These are phyloP conservation scores for Kalaharituber pfeilii DNA, from an alignment of 2,329 filamentous ascomycete species.

Conservation along the genomic window DNA sequence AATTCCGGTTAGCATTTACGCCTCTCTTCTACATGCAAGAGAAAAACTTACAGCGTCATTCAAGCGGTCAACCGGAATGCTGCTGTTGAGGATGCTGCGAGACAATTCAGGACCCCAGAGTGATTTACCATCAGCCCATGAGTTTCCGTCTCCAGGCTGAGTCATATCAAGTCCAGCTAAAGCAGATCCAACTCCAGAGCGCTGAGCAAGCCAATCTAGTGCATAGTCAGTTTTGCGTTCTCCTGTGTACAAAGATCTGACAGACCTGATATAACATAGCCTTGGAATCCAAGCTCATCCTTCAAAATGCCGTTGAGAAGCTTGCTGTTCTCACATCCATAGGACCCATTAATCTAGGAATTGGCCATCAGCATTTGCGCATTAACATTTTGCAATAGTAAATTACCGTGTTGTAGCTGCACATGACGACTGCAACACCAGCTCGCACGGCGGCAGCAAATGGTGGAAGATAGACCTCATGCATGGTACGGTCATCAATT, in stretches of 20 bases:
- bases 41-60: constrained; percentile 75
- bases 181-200: constrained; percentile 60
- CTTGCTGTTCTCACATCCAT: constrained; percentile 60
- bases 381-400: neutral
- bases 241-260: no score
- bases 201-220: constrained; percentile 81
- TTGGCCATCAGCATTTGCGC: no score
- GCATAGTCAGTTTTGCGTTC: no score
- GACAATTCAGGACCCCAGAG: constrained; percentile 64
- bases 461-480: constrained; percentile 71
- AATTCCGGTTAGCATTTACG: no score
- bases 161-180: constrained; percentile 70
- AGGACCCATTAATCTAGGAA: constrained; percentile 53
- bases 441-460: constrained; percentile 65
- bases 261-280: constrained; percentile 65
- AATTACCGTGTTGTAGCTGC: constrained; percentile 51
- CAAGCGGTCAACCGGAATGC: constrained; percentile 60
- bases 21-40: no score
- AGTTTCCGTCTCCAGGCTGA: constrained; percentile 55
- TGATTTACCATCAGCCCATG: constrained; percentile 53
- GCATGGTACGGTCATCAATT: constrained; percentile 56
- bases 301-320: constrained; percentile 68
- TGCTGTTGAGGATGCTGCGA: constrained; percentile 60
- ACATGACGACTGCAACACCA: constrained; percentile 68
- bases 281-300: constrained; percentile 73